Evolutionary conservation across 768 basidiomycete genomes (phyloP).

Genomic region (Naematelia encephala): DNA sequence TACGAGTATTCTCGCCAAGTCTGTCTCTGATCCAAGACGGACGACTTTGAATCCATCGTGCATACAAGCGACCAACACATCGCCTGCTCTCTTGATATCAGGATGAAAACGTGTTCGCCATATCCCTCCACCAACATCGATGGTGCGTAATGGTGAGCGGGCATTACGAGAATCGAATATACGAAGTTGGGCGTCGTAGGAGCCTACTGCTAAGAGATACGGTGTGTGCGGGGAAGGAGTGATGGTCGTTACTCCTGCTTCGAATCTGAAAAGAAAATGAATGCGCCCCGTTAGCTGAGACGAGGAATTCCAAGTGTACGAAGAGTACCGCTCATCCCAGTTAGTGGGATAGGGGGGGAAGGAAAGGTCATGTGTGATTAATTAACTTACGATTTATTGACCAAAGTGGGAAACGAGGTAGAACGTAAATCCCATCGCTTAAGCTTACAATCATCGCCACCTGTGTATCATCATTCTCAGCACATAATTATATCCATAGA

Average conservation of each 20-base stretch:
- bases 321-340: too few species aligned
- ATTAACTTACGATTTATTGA: conserved; percentile 58
- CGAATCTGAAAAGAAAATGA: too few species aligned
- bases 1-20: background rate
- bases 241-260: conserved; percentile 87
- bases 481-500: background rate
- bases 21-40: background rate
- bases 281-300: too few species aligned
- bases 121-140: conserved; percentile 80
- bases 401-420: conserved; percentile 62
- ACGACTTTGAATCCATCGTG: conserved; percentile 92
- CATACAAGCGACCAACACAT: conserved; percentile 94
- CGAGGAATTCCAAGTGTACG: too few species aligned
- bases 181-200: conserved; percentile 80
- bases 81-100: conserved; percentile 59
- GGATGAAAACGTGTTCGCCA: conserved; percentile 99
- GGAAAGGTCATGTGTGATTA: background rate
- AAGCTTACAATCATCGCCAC: conserved; percentile 86
- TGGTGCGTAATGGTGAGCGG: conserved; percentile 58
- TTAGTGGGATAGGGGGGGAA: background rate
- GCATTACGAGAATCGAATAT: conserved; percentile 79
- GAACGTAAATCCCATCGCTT: conserved; percentile 87
- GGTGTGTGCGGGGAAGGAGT: conserved; percentile 77
- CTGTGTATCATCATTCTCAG: conserved; percentile 51
- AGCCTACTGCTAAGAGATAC: conserved; percentile 83